These are phyloP conservation scores for Funneliformis geosporum DNA, from an alignment of 192 early-diverging fungal genomes.

Conservation along the genomic window DNA sequence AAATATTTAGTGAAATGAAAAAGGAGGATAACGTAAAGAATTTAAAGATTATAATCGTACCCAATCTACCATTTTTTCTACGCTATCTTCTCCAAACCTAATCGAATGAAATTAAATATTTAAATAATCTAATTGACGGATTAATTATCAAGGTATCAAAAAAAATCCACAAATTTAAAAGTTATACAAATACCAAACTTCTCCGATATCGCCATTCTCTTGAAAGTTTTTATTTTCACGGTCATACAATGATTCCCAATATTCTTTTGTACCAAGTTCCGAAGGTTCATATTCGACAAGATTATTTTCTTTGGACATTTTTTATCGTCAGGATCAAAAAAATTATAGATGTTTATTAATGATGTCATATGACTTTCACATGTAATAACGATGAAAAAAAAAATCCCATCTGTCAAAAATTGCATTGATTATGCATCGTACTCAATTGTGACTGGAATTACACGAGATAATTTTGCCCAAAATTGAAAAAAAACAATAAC, in stretches of 20 bases:
- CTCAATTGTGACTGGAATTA: too few relatives aligned
- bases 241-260: slow-evolving; percentile 86
- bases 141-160: too few relatives aligned
- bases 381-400: too few relatives aligned
- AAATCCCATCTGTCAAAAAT: too few relatives aligned
- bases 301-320: background rate
- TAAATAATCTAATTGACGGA: background rate
- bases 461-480: too few relatives aligned
- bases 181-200: slow-evolving; percentile 67
- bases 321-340: background rate
- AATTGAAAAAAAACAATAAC: too few relatives aligned
- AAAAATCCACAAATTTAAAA: too few relatives aligned
- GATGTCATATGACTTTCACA: too few relatives aligned
- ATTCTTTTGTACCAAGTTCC: slow-evolving; percentile 61
- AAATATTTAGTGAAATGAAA: too few relatives aligned
- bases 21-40: too few relatives aligned
- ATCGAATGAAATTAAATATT: background rate
- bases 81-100: slow-evolving; percentile 84
- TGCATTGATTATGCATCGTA: too few relatives aligned
- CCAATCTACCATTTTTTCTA: slow-evolving; percentile 89
- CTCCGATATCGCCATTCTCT: slow-evolving; percentile 85
- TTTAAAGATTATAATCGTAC: slow-evolving; percentile 54
- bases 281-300: slow-evolving; percentile 31
- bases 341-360: background rate
- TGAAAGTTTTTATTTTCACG: slow-evolving; percentile 80